Base-by-base conservation (phyloP, 768 basidiomycete species). In the Paxillus rubicundulus region DNA sequence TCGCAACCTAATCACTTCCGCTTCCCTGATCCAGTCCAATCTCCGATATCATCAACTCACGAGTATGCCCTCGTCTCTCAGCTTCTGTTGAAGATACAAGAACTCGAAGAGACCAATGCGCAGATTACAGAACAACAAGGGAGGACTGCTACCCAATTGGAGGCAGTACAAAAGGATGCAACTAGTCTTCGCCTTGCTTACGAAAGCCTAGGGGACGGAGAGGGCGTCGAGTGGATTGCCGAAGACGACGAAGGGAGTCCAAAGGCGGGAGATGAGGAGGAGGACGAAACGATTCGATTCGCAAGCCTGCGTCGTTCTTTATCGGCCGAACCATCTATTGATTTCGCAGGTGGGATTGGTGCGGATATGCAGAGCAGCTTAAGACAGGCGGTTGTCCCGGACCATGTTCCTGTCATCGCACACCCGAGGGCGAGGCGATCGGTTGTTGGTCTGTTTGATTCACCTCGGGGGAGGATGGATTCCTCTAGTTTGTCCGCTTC, bases 41-140 rank as follows among this genome's bases (percentile, higher is more conserved):
- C 61, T 27, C 53, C 61, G 42, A 60, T 57, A 47, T 47, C 56
- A 34, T 41, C 55, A 33, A 58, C 56, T 7, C 63, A 61, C 16
- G 73, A 85, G 67, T 81, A 76, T 57, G 72, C 68, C 57, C 74
- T 92, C 47, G 79, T 92, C n/a, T 74, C 82, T 9, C 85, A 89
- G 63, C 79, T 92, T 7, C 70, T 91, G 39, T 63, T 72, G 14
- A 92, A 92, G 70, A 87, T 92, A 46, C 75, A 78, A 43, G 89
- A 92, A 64, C 76, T 92, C 1, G 88, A 92, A 61, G 78, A 83
- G 36, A 80, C 87, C 2, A 92, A 92, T 58, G 56, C 71, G 7
- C 78, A 80, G 50, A 89, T 92, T 38, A 72, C 81, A 18, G 72
- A 77, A 50, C 82, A 87, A 55, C 89, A 92, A 63, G 68, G 66